Conservation (phyloP, 1,284 basidiomycete species). For the Moniliella sp. region DNA sequence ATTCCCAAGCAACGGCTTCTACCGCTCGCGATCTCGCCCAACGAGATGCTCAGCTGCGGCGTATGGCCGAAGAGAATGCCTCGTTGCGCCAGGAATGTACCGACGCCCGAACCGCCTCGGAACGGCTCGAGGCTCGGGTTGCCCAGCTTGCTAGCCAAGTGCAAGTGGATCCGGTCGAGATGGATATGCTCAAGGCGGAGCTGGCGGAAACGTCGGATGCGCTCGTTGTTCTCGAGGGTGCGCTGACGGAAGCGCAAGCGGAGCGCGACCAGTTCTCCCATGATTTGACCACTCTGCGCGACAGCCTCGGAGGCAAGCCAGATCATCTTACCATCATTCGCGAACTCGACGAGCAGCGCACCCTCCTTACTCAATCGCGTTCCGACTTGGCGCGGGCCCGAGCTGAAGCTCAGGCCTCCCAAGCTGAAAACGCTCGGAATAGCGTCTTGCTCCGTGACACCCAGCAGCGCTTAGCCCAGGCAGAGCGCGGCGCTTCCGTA, state of each 20-base stretch:
- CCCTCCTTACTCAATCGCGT: neutral
- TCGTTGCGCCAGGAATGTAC: conserved; percentile 7
- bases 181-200: conserved; percentile 45
- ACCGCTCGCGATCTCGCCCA: too few species aligned
- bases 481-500: neutral
- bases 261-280: conserved; percentile 21
- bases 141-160: conserved; percentile 1
- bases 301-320: neutral
- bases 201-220: conserved; percentile 32
- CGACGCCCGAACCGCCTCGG: conserved; percentile 6
- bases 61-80: neutral
- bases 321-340: neutral
- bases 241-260: conserved; percentile 30
- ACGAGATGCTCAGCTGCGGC: too few species aligned
- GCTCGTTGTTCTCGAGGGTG: conserved; percentile 30
- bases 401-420: neutral
- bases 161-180: conserved; percentile 36
- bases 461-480: neutral
- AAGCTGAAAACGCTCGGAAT: too few species aligned
- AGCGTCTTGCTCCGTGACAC: too few species aligned
- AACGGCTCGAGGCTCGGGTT: neutral
- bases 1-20: too few species aligned
- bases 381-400: neutral
- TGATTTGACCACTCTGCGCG: neutral
- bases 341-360: neutral